Conservation (phyloP, 176 grass and related monocot species). For the Hyparrhenia diplandra region DNA sequence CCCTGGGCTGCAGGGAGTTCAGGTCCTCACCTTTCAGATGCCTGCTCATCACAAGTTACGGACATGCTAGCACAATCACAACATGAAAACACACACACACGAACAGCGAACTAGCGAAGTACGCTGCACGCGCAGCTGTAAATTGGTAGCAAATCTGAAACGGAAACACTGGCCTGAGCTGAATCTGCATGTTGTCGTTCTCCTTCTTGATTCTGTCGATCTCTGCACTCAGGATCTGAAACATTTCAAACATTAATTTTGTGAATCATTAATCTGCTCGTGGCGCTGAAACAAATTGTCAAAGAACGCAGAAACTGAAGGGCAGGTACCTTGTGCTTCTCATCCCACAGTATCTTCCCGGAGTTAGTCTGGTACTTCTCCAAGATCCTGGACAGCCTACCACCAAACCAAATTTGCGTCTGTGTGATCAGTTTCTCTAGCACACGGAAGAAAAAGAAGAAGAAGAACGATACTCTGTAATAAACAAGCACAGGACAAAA, state of each 20-base stretch:
- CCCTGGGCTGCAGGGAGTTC: conserved; percentile 78
- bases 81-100: background rate
- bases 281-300: background rate
- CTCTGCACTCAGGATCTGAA: conserved; percentile 81
- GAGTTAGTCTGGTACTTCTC: conserved; percentile 99
- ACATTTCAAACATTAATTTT: background rate
- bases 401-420: background rate
- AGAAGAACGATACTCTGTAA: background rate
- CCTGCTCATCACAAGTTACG: conserved; percentile 25
- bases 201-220: conserved; percentile 92
- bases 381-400: conserved; percentile 70
- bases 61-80: background rate
- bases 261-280: background rate
- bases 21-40: conserved; percentile 92
- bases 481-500: background rate
- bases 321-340: conserved; percentile 78
- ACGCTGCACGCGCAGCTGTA: background rate
- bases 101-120: background rate
- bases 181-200: conserved; percentile 98
- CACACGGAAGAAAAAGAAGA: background rate
- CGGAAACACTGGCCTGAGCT: conserved; percentile 63
- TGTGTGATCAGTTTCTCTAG: background rate
- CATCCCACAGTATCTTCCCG: conserved; percentile 88
- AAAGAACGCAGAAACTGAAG: background rate
- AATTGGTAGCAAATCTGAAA: background rate